A percentile compares a stretch with the other conserved stretches of the same genome.
These are phyloP conservation scores for Citrus cavaleriei DNA, from an alignment of 345 rosid genomes.

Conservation along the genomic window DNA sequence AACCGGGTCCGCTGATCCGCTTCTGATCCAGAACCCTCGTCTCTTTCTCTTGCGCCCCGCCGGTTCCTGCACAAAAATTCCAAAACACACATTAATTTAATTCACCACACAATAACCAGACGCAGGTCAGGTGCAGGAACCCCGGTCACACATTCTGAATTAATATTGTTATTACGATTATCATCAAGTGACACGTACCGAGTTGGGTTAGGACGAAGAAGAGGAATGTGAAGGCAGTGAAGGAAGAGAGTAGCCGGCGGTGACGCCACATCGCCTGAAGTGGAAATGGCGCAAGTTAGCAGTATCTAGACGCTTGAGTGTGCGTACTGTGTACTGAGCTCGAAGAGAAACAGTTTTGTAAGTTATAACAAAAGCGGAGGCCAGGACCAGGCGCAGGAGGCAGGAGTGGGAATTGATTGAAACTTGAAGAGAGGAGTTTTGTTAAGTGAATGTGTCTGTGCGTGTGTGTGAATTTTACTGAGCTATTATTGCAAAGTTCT, in stretches of 20 bases:
- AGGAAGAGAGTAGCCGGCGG: constrained; percentile 20
- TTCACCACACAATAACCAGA: no score
- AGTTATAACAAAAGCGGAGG: not conserved
- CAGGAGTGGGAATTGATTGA: no score
- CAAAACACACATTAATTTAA: not conserved
- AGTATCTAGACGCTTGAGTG: no score
- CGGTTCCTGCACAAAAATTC: constrained; percentile 24
- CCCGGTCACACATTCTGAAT: not conserved
- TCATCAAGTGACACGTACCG: constrained; percentile 19
- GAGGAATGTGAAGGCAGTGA: constrained; percentile 53
- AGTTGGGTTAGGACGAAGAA: constrained; percentile 40
- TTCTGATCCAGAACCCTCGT: constrained; percentile 34
- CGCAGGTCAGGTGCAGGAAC: not conserved
- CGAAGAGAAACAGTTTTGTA: not conserved
- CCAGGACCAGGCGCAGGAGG: no score
- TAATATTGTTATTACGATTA: no score
- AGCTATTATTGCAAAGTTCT: constrained; percentile 1
- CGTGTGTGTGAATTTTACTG: not conserved
- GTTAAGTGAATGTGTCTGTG: no score
- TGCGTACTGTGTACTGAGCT: not conserved
- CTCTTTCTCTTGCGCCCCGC: constrained; percentile 28
- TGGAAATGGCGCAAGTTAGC: constrained; percentile 18
- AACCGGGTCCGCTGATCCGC: constrained; percentile 61
- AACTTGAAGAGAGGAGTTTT: no score
- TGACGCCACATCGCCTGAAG: constrained; percentile 48